Evolutionary conservation across 2,329 filamentous ascomycete genomes (phyloP).

Genomic region (Beauveria scarabaeidicola): DNA sequence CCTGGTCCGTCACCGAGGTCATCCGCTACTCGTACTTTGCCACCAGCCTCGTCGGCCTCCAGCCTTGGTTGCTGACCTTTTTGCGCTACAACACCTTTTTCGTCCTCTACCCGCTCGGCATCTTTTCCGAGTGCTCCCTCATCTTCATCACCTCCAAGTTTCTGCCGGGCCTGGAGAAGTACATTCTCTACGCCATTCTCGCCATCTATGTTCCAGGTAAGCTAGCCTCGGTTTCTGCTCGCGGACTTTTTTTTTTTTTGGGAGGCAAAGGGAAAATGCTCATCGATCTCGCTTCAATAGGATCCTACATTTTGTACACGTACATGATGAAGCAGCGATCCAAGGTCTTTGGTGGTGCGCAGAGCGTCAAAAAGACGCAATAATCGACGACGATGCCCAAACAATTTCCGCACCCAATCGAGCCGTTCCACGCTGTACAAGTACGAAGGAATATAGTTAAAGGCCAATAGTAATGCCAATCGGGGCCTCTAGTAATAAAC

Average conservation of each 20-base stretch:
- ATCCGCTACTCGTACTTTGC: constrained; percentile 91
- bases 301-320: constrained; percentile 77
- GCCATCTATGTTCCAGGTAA: constrained; percentile 72
- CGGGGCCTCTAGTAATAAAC: background rate
- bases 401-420: background rate
- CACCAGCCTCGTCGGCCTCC: constrained; percentile 53
- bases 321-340: constrained; percentile 90
- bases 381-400: constrained; percentile 16
- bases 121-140: constrained; percentile 76
- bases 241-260: no score
- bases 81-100: constrained; percentile 89
- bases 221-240: constrained; percentile 17
- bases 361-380: constrained; percentile 27
- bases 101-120: constrained; percentile 85
- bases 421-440: background rate
- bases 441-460: background rate
- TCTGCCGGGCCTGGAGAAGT: constrained; percentile 42
- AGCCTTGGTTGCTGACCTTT: constrained; percentile 64
- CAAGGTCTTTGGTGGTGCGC: constrained; percentile 47
- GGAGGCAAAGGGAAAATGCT: no score
- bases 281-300: constrained; percentile 22
- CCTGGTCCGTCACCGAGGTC: constrained; percentile 87
- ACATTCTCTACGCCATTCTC: constrained; percentile 55
- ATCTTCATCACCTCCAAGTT: constrained; percentile 63
- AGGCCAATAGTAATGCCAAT: background rate